Evolutionary conservation across 2,329 filamentous ascomycete species (phyloP), one percentile per base, ranked within the genome.

Genomic region (Monosporascus sp.): DNA sequence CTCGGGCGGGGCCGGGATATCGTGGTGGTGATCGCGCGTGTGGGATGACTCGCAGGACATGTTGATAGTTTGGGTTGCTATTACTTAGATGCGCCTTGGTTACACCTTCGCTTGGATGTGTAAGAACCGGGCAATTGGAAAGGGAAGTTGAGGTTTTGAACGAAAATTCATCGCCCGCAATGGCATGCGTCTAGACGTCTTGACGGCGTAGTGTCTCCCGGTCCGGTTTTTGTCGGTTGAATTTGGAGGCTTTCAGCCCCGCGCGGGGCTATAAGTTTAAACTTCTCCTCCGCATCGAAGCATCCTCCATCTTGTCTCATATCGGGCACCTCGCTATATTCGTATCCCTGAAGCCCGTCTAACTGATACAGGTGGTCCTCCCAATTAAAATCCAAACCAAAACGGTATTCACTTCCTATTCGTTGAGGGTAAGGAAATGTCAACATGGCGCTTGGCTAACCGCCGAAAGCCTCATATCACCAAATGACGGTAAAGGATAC

Each of bases 1-100:
- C 18, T 49, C 24, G 2, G 54, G 56, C 24, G 57, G 52, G 7
- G 52, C 35, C 3, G 55, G 53, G 1, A 50, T 43, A 7, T 43
- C 39, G 31, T 46, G 43, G 17, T 45, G 22, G 20, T 50, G 36
- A n/a, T 50, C 48, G 36, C 41, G 37, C 18, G 48, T 20, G 15
- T 50, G 8, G 14, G 48, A 50, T 11, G 48, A 50, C 18, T 50
- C 48, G 35, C 48, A 50, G 8, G 48, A 43, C 48, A 50, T 50
- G 14, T 22, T 27, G 20, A 50, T 37, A 41, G 8, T 2, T 31
- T 31, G 8, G 27, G 27, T 31, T 7, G 27, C 11, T 31, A 31
- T 31, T 31, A 31, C 27, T 31, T 31, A 31, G 27, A 31, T 11
- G 27, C 9, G 9, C 11, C 27, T 11, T 31, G 27, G 27, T 31